Evolutionary conservation across 2,329 filamentous ascomycete genomes (phyloP).

Genomic region (Epicoccum nigrum): DNA sequence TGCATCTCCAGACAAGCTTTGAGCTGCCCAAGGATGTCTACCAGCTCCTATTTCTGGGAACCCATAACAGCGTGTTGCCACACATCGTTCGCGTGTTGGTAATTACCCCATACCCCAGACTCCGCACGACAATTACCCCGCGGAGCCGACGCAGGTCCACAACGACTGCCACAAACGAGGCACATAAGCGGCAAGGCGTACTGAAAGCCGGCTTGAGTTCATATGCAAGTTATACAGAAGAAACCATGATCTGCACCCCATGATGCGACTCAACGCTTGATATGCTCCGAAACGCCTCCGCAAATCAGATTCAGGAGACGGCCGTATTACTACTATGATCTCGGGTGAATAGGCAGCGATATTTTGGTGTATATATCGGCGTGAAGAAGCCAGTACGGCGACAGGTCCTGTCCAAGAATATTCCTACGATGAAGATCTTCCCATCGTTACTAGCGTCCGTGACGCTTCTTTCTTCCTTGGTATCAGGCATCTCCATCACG

Average conservation of each 20-base stretch:
- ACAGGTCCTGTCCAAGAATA: too few relatives aligned
- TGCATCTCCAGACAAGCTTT: not conserved
- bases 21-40: not conserved
- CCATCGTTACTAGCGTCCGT: conserved; percentile 14
- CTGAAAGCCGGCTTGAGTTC: not conserved
- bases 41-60: too few relatives aligned
- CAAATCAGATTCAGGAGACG: not conserved
- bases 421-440: conserved; percentile 24
- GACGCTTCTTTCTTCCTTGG: conserved; percentile 20
- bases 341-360: conserved; percentile 14
- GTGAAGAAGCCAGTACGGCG: too few relatives aligned
- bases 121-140: conserved; percentile 24
- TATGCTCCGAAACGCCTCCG: not conserved
- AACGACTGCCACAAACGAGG: conserved; percentile 2
- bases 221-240: not conserved
- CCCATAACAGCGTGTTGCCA: too few relatives aligned
- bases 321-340: not conserved
- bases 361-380: conserved; percentile 6
- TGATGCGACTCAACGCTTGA: not conserved
- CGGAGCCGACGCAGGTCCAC: conserved; percentile 21
- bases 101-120: conserved; percentile 10
- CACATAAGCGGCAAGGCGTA: not conserved
- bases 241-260: not conserved
- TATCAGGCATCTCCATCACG: conserved; percentile 32
- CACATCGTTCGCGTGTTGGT: not conserved